Base-by-base conservation (phyloP, 495 filamentous ascomycete genomes). In the Penicillium odoratum region DNA sequence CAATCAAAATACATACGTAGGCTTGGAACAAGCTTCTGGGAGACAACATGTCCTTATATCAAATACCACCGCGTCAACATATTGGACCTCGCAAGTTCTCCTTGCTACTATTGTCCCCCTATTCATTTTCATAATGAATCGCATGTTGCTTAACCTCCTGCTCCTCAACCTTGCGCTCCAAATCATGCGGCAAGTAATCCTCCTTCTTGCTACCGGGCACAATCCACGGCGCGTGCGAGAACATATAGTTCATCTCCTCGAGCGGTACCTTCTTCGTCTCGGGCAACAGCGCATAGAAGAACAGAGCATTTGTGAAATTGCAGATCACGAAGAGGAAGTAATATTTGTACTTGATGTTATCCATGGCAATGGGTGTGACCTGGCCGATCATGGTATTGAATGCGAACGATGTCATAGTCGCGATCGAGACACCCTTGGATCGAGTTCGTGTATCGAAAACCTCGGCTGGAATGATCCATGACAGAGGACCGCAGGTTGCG, bases 351-450 rank as follows among this genome's bases (percentile, higher is more conserved):
- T 75, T 65, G 10, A 83, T 67, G 13, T 68, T 63, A 1, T 71
- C 71, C 70, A 88, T 82, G 0, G 85, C 85, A 51, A 82, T 78
- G 33, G 78, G 78, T 3, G 83, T 88, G n/a, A 88, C 77, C 63
- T 89, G 86, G 0, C 86, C 85, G 53, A 89, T 89, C 78, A 89
- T 83, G 9, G 86, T 89, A 72, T 89, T 89, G 74, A 89, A 88
- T 5, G 85, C 85, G 64, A 85, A 88, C 34, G 76, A 80, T 29
- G 70, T 75, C 84, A 88, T 86, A 3, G 83, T 85, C 2, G 85
- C 85, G 58, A 89, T 80, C 2, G 83, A 85, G 2, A 89, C 85
- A 61, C 85, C 85, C 67, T 87, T 87, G 21, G 81, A 72, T 18
- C 86, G 80, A 2, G 85, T 89, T 42, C 81, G 78, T 4, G 85